Percentiles rank a stretch among this genome's conserved stretches.
Conservation (phyloP, 2,329 filamentous ascomycete species). For the Fusarium nurragi region DNA sequence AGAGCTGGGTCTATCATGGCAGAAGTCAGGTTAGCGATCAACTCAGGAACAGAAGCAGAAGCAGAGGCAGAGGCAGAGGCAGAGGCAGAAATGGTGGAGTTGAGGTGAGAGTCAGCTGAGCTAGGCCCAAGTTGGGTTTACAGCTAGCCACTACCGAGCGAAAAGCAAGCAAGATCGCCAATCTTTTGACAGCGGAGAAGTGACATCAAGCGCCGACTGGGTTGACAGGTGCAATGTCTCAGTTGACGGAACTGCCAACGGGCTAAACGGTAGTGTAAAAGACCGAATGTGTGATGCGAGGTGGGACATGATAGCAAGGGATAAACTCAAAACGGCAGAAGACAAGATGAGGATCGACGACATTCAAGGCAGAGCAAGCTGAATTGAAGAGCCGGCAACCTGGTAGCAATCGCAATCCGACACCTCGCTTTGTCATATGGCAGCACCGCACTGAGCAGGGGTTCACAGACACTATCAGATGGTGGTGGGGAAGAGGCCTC, state of each 20-base stretch:
- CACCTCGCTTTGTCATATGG: constrained; percentile 15
- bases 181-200: constrained; percentile 34
- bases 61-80: background rate
- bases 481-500: constrained; percentile 40
- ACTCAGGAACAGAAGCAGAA: constrained; percentile 2
- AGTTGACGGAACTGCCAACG: constrained; percentile 33
- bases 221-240: constrained; percentile 39
- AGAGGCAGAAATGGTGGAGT: constrained; percentile 18
- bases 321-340: constrained; percentile 42
- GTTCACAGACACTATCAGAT: constrained; percentile 25
- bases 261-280: constrained; percentile 32
- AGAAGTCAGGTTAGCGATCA: constrained; percentile 51
- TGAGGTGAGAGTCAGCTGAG: constrained; percentile 21
- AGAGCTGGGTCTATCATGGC: constrained; percentile 61
- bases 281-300: constrained; percentile 9
- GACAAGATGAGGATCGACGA: constrained; percentile 30
- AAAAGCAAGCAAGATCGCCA: constrained; percentile 34
- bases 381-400: constrained; percentile 27
- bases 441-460: constrained; percentile 25
- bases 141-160: constrained; percentile 39
- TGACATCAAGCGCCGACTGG: constrained; percentile 30
- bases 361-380: constrained; percentile 20
- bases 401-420: constrained; percentile 28
- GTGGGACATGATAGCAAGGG: constrained; percentile 58
- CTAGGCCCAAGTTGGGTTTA: constrained; percentile 34